A percentile compares a stretch with the other conserved stretches of the same genome.
phyloP scores from a whole-genome alignment of 805 yeast genomes.

The Candida patagonica region DNA sequence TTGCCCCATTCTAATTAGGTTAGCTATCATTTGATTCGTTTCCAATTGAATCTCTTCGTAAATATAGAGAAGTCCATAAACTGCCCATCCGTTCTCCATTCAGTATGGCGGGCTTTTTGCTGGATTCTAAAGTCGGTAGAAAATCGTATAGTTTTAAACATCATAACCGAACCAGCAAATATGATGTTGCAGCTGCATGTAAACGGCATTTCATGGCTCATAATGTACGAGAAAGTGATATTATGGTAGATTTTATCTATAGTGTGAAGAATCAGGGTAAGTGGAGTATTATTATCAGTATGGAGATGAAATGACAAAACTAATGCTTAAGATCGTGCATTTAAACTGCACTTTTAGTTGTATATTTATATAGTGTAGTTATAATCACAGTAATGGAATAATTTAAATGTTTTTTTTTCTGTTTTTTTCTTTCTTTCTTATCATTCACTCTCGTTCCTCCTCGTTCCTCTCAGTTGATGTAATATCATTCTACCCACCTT shows the following conservation, averaged over 20 bases:
- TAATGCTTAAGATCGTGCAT: constrained; percentile 12
- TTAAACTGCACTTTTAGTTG: constrained; percentile 17
- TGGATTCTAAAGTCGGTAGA: constrained; percentile 66
- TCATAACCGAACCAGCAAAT: constrained; percentile 41
- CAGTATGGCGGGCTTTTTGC: constrained; percentile 58
- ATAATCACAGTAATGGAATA: background rate
- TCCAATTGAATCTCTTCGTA: constrained; percentile 55
- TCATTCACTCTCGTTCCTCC: background rate
- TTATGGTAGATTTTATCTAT: constrained; percentile 80
- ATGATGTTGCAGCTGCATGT: constrained; percentile 49
- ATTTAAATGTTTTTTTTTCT: background rate
- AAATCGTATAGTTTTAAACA: constrained; percentile 42
- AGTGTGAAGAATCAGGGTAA: constrained; percentile 63
- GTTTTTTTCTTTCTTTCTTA: background rate
- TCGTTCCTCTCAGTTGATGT: too few relatives aligned
- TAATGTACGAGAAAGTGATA: constrained; percentile 70
- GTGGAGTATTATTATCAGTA: constrained; percentile 6
- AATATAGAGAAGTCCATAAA: constrained; percentile 53
- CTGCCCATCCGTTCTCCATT: constrained; percentile 48
- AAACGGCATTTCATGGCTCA: constrained; percentile 57
- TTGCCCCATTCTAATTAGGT: background rate
- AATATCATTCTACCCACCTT: background rate
- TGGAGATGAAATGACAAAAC: background rate
- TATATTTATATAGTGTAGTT: background rate
- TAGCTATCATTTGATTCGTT: constrained; percentile 55